Evolutionary conservation across 306 rosid species (phyloP).

Genomic region (Lithocarpus polystachyus): DNA sequence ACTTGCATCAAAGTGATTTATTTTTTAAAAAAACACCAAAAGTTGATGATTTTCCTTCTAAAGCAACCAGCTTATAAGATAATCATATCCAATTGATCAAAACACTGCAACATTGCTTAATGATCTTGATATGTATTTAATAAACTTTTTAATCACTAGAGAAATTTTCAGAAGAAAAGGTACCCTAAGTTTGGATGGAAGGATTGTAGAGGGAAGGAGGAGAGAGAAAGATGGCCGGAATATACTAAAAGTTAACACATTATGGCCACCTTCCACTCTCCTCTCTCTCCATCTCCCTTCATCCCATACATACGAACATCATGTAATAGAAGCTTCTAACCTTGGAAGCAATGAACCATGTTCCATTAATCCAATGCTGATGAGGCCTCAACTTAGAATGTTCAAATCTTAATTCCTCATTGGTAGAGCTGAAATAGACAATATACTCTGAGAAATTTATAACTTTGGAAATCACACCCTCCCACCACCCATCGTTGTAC

Average conservation of each 20-base stretch:
- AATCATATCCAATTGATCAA: not conserved
- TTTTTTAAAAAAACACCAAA: no score
- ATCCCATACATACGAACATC: no score
- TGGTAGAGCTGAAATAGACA: constrained; percentile 35
- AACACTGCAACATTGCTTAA: not conserved
- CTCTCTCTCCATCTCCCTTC: no score
- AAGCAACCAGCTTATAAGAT: not conserved
- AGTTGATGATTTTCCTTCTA: no score
- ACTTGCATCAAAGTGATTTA: no score
- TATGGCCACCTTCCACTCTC: no score
- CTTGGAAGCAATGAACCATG: constrained; percentile 41
- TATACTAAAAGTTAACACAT: no score
- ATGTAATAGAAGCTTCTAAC: constrained; percentile 7
- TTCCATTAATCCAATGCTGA: constrained; percentile 42
- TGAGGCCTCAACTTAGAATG: constrained; percentile 40
- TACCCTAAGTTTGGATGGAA: no score
- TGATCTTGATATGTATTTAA: not conserved
- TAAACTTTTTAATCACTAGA: no score
- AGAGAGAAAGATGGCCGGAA: no score
- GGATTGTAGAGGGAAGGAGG: no score
- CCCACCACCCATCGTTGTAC: constrained; percentile 67
- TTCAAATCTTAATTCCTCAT: constrained; percentile 24
- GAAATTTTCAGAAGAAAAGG: not conserved
- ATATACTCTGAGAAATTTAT: constrained; percentile 12
- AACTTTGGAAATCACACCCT: constrained; percentile 39